Evolutionary conservation across 2,329 filamentous ascomycete genomes (phyloP).

Genomic region (Colletotrichum sp.): DNA sequence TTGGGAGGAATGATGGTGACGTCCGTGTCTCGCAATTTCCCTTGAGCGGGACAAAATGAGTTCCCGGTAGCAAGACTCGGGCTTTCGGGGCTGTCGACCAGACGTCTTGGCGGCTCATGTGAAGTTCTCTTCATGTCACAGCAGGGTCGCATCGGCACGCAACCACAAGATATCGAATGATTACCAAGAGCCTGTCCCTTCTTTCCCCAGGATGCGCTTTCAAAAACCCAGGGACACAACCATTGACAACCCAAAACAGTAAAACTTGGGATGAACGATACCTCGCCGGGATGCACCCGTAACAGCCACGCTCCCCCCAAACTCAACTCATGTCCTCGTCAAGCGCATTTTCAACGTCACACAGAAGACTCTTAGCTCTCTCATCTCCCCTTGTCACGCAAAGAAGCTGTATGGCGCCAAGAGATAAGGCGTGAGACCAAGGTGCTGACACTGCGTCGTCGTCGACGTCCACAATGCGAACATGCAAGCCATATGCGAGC

Average conservation of each 20-base stretch:
- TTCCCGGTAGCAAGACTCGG: not conserved
- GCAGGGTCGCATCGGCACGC: not conserved
- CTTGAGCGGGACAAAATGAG: not conserved
- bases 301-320: not conserved
- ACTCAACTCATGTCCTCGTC: not conserved
- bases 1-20: not conserved
- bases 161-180: not conserved
- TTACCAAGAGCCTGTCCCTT: not conserved
- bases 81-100: not conserved
- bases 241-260: too few relatives aligned
- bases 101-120: not conserved
- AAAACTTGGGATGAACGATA: not conserved
- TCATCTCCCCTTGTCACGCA: not conserved
- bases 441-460: not conserved
- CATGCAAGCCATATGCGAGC: not conserved
- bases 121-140: not conserved
- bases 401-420: not conserved
- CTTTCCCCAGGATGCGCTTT: too few relatives aligned
- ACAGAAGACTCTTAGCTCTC: not conserved
- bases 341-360: not conserved
- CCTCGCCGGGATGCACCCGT: not conserved
- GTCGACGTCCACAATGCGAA: not conserved
- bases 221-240: too few relatives aligned
- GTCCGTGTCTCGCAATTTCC: not conserved
- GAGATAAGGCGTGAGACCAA: not conserved